These are phyloP conservation scores for Raphanus hybrid DNA, from an alignment of 441 rosid genomes.

Conservation along the genomic window DNA sequence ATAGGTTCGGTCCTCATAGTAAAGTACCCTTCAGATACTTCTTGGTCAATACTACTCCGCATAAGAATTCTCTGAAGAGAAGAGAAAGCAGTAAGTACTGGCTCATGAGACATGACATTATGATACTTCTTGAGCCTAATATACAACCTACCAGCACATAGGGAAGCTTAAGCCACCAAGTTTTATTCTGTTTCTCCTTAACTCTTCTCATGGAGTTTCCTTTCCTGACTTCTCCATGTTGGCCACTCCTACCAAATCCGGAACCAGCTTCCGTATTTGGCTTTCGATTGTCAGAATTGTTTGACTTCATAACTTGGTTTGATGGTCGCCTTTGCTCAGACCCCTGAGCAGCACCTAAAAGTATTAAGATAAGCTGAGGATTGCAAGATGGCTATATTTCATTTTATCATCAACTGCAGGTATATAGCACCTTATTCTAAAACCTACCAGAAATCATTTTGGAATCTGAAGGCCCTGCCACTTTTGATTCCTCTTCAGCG, in stretches of 20 bases:
- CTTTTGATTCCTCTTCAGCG: slow-evolving; percentile 36
- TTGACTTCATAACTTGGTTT: slow-evolving; percentile 40
- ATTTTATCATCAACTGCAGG: not conserved
- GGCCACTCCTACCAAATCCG: slow-evolving; percentile 37
- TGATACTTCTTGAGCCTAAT: not conserved
- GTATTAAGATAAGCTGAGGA: slow-evolving; percentile 33
- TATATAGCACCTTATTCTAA: slow-evolving; percentile 8
- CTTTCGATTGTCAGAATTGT: slow-evolving; percentile 30
- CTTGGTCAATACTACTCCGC: slow-evolving; percentile 63
- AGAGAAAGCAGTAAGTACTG: slow-evolving; percentile 17
- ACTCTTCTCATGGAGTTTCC: slow-evolving; percentile 29
- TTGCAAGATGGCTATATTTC: slow-evolving; percentile 20
- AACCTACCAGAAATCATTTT: slow-evolving; percentile 48
- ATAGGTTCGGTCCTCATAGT: slow-evolving; percentile 45
- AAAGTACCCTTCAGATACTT: slow-evolving; percentile 57
- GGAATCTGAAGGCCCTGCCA: slow-evolving; percentile 36
- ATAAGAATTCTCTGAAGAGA: slow-evolving; percentile 64
- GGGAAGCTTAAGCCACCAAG: slow-evolving; percentile 88
- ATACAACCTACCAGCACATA: slow-evolving; percentile 55
- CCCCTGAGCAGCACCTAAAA: slow-evolving; percentile 55
- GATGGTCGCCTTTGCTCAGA: slow-evolving; percentile 36
- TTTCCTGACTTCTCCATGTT: slow-evolving; percentile 39
- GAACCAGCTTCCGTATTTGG: slow-evolving; percentile 41
- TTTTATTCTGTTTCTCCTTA: slow-evolving; percentile 33
- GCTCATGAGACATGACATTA: too few relatives aligned